Base-by-base conservation (phyloP, 2,329 filamentous ascomycete species). In the Aspergillus phoenicis region DNA sequence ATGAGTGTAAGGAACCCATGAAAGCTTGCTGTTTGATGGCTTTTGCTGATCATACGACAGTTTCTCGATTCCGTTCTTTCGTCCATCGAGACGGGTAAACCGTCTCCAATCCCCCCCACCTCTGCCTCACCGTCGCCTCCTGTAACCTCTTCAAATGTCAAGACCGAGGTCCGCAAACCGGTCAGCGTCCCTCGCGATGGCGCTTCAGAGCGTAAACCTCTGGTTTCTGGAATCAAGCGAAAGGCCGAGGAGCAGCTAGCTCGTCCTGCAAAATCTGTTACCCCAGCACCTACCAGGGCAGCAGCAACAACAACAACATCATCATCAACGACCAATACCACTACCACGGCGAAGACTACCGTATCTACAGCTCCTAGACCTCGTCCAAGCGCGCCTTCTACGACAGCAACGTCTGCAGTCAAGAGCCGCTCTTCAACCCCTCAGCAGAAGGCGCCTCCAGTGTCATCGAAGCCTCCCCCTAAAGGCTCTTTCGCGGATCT, bases 401-500 rank as follows among this genome's bases (percentile, higher is more conserved):
- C 52, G 2, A 22, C 52, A 4, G 38, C 41, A 24, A 43, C 52
- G 10, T 13, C 52, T 8, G 58, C 64, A 20, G 52, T 63, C 5
- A 67, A 64, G 28, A 71, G 58, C 57, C 62, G 54, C 51, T 52
- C 65, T 22, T 48, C 68, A 24, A 56, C 64, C 38, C 22, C 65
- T 20, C 59, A 64, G 28, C 59, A 64, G 28, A 71, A 69, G 39
- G 45, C 64, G 13, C 57, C 67, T 8, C 61, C 66, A 17, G 60
- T 64, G 17, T 72, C 71, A 10, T 71, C 74, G 24, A 80, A 80
- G 57, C 74, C 82, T 4, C 82, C 83, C 5, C 84, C 84, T 61
- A 84, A 83, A 67, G 84, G 84, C 28, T 85, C 83, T 1, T 89
- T 83, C 71, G 82, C 85, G 47, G 85, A 85, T 53, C 79, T 88